Percentiles rank a stretch among this genome's conserved stretches.
Evolutionary conservation across 768 basidiomycete genomes (phyloP).

Genomic region (Mycena galopus): DNA sequence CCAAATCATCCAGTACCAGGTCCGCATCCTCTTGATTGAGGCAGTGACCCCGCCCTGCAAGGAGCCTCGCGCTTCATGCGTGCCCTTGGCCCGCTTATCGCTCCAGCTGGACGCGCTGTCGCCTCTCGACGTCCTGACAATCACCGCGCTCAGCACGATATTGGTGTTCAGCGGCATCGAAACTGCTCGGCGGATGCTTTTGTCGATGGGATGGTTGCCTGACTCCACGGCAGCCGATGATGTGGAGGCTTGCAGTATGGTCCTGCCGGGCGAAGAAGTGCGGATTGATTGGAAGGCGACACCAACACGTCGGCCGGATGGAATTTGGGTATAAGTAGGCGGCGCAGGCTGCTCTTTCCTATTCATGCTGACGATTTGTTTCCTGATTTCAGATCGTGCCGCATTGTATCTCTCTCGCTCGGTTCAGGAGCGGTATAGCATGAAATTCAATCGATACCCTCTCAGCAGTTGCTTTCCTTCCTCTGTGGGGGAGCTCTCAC

Average conservation of each 20-base stretch:
- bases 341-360: background rate
- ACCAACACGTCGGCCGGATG: background rate
- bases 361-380: background rate
- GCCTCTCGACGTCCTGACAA: background rate
- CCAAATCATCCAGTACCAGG: background rate
- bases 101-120: background rate
- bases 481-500: no score
- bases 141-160: conserved; percentile 4
- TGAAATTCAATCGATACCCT: no score
- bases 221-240: background rate
- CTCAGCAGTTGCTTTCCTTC: no score
- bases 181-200: background rate
- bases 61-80: background rate
- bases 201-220: background rate
- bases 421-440: no score
- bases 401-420: no score
- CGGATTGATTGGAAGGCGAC: background rate
- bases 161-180: background rate
- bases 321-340: background rate
- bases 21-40: background rate
- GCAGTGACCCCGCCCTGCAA: background rate
- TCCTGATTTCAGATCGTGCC: no score
- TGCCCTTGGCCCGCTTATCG: background rate
- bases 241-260: background rate
- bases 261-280: background rate